Base-by-base conservation (phyloP, 352 stramenopile species). In the Globisporangium carolinianum region DNA sequence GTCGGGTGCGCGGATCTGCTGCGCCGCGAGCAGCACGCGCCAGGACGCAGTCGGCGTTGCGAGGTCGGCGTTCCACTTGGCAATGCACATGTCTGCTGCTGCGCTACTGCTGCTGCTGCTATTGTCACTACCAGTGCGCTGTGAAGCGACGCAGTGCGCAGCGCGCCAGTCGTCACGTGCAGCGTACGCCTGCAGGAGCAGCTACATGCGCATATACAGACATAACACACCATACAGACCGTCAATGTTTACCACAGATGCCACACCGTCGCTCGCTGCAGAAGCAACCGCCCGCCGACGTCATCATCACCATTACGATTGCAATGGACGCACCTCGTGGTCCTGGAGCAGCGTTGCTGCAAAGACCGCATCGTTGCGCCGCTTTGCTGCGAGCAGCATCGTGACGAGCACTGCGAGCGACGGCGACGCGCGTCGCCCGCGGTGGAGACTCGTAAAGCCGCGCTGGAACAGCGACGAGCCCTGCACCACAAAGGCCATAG, bases 401-500 rank as follows among this genome's bases (percentile, higher is more conserved):
- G 57, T 43, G 32, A 68, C 66, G 0, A 83, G 46, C 5, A 51
- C 51, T 3, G 66, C 60, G 0, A 87, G 66, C 5, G 42, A 15
- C 6, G 64, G 14, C 0, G 63, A 15, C 15, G 36, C 48, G 36
- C 68, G 69, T 37, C 63, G 65, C 0, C 60, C 65, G n/a, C 76
- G 73, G 52, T 68, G 50, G 5, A 92, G 55, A 17, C 66, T 61
- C 5, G 74, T 71, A 38, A 74, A 89, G 5, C 63, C 73, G 0
- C 71, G 73, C 50, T 92, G 82, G 32, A 89, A 77, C 1, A 83
- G 54, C 14, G 82, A 89, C 0, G 71, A 58, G 0, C 82, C 82
- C 82, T 91, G 41, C n/a, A 37, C 15, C 24, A 24, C 24, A 24
- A 1, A 24, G 24, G 24, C 24, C 24, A 24, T 24, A 24, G 24